Base-by-base conservation (phyloP, 2,329 filamentous ascomycete genomes). In the Alternaria gansuensis region DNA sequence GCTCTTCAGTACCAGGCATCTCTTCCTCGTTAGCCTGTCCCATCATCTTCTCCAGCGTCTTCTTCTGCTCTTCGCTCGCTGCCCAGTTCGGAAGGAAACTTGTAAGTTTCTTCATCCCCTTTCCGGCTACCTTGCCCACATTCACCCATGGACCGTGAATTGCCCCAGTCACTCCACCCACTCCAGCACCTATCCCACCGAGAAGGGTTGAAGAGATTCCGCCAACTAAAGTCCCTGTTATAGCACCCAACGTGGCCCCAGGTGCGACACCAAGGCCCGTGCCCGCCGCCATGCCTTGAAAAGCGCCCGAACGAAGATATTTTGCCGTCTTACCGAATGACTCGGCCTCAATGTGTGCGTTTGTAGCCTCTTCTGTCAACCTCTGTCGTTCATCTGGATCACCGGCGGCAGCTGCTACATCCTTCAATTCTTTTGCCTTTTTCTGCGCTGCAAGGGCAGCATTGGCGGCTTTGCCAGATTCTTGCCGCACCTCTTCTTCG, bases 291-390 rank as follows among this genome's bases (percentile, higher is more conserved):
- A 67, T 63, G n/a, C 67, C 67, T 23, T 70, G 67, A 26, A 69
- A 70, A 0, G 67, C 56, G 3, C 67, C 67, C 10, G 67, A 70
- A 24, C 64, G 66, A 17, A 69, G 54, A 52, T 70, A 70, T 14
- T 64, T 67, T 51, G 67, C 67, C n/a, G 67, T 69, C 39, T 70
- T 70, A 11, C 67, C 67, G 11, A 70, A 63, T 1, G 67, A 69
- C 40, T 69, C 65, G 4, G 67, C 67, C 51, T 69, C 64, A 5
- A 70, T 62, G 29, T 69, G 63, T 21, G 60, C 57, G 17, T 70
- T 61, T 14, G 66, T 60, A 13, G 67, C 66, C 57, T 67, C 43
- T 55, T 66, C 64, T 51, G 68, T 66, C n/a, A 69, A 31, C 39
- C 54, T 68, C 44, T 72, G 56, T 41, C 65, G 63, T 52, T 63